Evolutionary conservation across 2,329 filamentous ascomycete species (phyloP).

Genomic region (Ophiostoma triangulosporum): DNA sequence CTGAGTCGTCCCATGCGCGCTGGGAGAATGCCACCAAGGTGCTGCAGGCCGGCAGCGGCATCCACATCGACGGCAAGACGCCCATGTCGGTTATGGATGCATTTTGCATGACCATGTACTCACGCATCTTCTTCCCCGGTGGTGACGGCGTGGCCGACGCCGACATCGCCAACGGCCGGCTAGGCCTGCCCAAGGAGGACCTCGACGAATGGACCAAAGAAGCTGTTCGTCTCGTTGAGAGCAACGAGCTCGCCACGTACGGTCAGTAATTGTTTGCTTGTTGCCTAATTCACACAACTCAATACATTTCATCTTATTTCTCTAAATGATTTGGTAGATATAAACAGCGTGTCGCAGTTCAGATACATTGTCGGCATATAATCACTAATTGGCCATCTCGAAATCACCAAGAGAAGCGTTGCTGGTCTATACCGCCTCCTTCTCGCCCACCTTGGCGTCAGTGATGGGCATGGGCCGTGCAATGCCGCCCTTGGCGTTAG

Average conservation of each 20-base stretch:
- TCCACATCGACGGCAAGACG: slow-evolving; percentile 16
- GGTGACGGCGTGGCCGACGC: slow-evolving; percentile 38
- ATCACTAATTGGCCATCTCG: neutral
- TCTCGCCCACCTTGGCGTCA: neutral
- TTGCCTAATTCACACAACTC: neutral
- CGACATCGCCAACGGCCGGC: slow-evolving; percentile 13
- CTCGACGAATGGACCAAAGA: slow-evolving; percentile 13
- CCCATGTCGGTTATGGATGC: slow-evolving; percentile 27
- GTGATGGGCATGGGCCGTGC: neutral
- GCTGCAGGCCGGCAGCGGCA: slow-evolving; percentile 18
- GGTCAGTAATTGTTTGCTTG: neutral
- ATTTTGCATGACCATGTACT: slow-evolving; percentile 39
- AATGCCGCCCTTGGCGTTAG: neutral
- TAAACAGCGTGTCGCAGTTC: neutral
- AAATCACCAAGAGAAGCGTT: neutral
- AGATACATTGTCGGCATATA: neutral
- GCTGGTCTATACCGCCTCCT: neutral
- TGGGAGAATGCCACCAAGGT: slow-evolving; percentile 32
- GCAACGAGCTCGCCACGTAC: slow-evolving; percentile 1
- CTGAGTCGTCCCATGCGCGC: slow-evolving; percentile 32
- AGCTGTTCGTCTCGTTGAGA: slow-evolving; percentile 7
- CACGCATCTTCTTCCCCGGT: slow-evolving; percentile 36
- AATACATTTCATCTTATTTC: neutral
- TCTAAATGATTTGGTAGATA: neutral
- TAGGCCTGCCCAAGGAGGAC: slow-evolving; percentile 32